Evolutionary conservation across 768 basidiomycete species (phyloP).

Genomic region (Termitomyces sp.): DNA sequence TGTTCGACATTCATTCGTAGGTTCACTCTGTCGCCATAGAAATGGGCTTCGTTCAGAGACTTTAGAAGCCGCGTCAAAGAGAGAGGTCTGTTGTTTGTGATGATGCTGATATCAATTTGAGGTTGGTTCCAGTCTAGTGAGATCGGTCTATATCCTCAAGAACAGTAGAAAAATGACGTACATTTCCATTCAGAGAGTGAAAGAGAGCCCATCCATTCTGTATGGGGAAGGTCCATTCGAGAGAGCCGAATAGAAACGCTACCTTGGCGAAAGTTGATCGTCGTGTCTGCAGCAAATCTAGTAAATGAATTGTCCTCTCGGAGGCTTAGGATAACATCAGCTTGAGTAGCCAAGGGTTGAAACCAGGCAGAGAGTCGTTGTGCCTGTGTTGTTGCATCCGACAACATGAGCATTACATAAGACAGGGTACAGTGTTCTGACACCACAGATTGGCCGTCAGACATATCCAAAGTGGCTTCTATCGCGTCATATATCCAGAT

Average conservation of each 20-base stretch:
- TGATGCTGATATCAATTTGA: conserved; percentile 61
- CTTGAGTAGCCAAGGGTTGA: conserved; percentile 15
- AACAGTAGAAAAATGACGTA: conserved; percentile 20
- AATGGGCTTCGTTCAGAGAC: conserved; percentile 53
- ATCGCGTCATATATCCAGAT: conserved; percentile 23
- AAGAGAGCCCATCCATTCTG: conserved; percentile 59
- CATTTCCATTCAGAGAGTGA: conserved; percentile 54
- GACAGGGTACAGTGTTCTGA: conserved; percentile 14
- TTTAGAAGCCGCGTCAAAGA: conserved; percentile 64
- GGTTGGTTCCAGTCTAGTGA: conserved; percentile 72
- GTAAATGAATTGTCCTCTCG: conserved; percentile 22
- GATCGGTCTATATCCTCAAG: conserved; percentile 8
- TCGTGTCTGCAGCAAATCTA: not conserved
- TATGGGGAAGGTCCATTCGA: conserved; percentile 40
- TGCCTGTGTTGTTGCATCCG: not conserved
- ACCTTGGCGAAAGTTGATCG: conserved; percentile 11
- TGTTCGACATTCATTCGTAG: conserved; percentile 75
- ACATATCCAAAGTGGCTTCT: not conserved
- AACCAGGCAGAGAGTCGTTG: conserved; percentile 24
- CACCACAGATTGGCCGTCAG: not conserved
- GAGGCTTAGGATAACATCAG: conserved; percentile 29
- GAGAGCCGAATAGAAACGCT: conserved; percentile 38
- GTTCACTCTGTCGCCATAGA: conserved; percentile 63
- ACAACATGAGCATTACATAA: conserved; percentile 7
- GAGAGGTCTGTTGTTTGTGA: conserved; percentile 70